These are phyloP conservation scores for Symbiodinium pilosum DNA, from an alignment of 73 alveolate genomes.

Conservation along the genomic window DNA sequence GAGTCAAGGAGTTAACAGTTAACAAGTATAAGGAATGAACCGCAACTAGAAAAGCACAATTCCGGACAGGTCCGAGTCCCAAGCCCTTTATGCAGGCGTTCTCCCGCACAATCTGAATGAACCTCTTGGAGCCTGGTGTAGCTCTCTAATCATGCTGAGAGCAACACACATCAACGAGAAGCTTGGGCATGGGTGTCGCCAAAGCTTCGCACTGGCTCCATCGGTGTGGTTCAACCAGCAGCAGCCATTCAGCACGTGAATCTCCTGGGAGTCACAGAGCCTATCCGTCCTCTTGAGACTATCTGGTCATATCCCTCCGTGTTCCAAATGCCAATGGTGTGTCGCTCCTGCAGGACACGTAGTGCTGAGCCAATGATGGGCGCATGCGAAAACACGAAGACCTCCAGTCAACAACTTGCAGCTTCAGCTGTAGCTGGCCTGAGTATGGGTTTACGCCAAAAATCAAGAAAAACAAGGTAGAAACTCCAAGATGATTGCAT, in stretches of 20 bases:
- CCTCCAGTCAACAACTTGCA: no score
- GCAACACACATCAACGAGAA: background rate
- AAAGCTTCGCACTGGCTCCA: background rate
- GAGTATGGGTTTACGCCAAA: no score
- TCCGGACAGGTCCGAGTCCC: background rate
- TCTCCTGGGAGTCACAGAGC: conserved; percentile 39
- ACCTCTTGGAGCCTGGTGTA: conserved; percentile 29
- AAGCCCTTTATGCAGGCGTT: conserved; percentile 46
- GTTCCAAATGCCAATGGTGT: background rate
- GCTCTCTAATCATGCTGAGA: no score
- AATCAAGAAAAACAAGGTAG: no score
- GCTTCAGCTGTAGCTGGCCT: no score
- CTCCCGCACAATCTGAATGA: conserved; percentile 69
- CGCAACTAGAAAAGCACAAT: background rate
- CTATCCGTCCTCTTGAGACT: background rate
- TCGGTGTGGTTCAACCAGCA: conserved; percentile 83
- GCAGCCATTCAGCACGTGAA: conserved; percentile 82
- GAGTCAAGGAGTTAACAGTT: no score
- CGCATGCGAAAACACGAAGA: conserved; percentile 77
- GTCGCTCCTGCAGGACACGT: conserved; percentile 60
- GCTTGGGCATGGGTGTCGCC: no score
- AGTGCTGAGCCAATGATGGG: conserved; percentile 48
- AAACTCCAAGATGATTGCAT: background rate
- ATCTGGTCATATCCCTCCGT: background rate
- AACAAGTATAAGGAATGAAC: no score